Evolutionary conservation across 345 rosid genomes (phyloP).

Genomic region (Raphanus raphanistrum): DNA sequence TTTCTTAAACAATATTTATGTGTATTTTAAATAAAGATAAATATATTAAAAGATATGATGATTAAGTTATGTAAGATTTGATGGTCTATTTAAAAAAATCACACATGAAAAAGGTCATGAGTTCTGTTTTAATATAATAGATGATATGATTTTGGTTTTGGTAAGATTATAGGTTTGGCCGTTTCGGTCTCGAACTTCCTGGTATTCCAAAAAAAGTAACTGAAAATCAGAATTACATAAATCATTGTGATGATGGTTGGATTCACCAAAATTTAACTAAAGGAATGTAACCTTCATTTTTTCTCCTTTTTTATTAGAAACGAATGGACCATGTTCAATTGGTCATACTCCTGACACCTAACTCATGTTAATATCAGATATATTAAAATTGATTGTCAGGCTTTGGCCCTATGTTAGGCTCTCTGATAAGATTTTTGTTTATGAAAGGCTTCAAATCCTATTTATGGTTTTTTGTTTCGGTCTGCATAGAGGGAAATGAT

Average conservation of each 20-base stretch:
- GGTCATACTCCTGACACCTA: background rate
- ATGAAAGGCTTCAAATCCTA: background rate
- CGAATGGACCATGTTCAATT: background rate
- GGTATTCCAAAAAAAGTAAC: background rate
- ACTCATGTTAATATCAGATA: background rate
- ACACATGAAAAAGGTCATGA: too few species aligned
- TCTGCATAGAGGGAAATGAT: background rate
- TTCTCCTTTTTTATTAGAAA: background rate
- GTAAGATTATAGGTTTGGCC: background rate
- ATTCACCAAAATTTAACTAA: background rate
- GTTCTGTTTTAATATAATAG: too few species aligned
- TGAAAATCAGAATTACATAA: background rate
- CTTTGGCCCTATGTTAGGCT: background rate
- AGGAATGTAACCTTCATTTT: background rate
- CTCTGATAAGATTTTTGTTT: background rate
- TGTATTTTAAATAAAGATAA: too few species aligned
- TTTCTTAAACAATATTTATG: too few species aligned
- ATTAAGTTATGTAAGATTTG: too few species aligned
- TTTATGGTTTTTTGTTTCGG: background rate
- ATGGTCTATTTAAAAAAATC: too few species aligned
- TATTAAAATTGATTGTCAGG: background rate
- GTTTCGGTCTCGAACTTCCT: too few species aligned
- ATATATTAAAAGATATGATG: too few species aligned
- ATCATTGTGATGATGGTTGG: background rate
- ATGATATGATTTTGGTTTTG: background rate